Percentiles rank a stretch among this genome's conserved stretches.
These are phyloP conservation scores for Kodamaea jinghongensis DNA, from an alignment of 805 yeast species.

Conservation along the genomic window DNA sequence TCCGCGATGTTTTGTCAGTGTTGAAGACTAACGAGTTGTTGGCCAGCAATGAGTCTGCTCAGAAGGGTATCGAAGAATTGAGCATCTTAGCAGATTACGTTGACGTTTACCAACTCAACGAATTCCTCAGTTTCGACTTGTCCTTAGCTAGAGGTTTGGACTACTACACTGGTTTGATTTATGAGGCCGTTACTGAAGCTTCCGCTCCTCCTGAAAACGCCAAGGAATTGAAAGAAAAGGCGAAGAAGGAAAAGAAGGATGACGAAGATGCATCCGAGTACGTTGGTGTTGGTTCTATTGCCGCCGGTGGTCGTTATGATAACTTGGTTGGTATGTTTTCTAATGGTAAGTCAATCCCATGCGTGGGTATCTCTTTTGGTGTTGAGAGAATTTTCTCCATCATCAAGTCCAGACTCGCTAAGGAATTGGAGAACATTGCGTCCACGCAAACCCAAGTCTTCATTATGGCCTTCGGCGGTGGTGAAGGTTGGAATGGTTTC, in stretches of 20 bases:
- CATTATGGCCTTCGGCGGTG: constrained; percentile 98
- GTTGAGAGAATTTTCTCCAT: constrained; percentile 92
- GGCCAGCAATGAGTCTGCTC: constrained; percentile 66
- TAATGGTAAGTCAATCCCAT: constrained; percentile 88
- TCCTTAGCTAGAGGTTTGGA: constrained; percentile 97
- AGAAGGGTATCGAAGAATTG: constrained; percentile 81
- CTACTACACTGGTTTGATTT: constrained; percentile 94
- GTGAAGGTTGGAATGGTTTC: constrained; percentile 93
- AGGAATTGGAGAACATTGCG: constrained; percentile 60
- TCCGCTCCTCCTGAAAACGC: constrained; percentile 94
- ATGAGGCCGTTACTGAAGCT: constrained; percentile 92
- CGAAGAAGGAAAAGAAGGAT: constrained; percentile 39
- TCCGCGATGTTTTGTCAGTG: constrained; percentile 55
- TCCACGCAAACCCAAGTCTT: constrained; percentile 89
- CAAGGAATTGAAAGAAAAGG: constrained; percentile 54
- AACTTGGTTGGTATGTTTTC: constrained; percentile 96
- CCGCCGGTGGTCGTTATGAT: constrained; percentile 99
- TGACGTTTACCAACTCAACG: constrained; percentile 75
- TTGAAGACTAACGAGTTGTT: constrained; percentile 60
- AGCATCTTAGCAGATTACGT: constrained; percentile 67
- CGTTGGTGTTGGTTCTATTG: constrained; percentile 97
- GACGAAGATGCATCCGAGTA: constrained; percentile 94
- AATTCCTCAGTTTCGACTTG: constrained; percentile 77
- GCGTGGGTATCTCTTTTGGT: constrained; percentile 97
- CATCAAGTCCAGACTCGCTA: constrained; percentile 69